Evolutionary conservation across 805 yeast genomes (phyloP), one percentile per base, ranked within the genome.

Genomic region (Saccharomycopsis synnaedendra): DNA sequence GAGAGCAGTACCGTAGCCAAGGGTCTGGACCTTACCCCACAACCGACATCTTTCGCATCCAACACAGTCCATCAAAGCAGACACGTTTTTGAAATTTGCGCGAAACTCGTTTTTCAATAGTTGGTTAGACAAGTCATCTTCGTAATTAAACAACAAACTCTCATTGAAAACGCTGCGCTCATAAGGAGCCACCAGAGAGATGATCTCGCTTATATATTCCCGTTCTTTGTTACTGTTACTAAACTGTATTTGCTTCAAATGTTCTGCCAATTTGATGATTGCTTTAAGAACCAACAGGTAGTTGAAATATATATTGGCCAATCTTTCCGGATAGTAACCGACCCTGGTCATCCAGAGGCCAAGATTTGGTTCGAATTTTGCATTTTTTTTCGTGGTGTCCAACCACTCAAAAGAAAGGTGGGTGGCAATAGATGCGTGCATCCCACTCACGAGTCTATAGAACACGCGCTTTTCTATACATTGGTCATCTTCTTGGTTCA

Each of bases 11-110:
- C 97, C 99, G 63, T 93, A 93, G 27, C 99, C 99, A 10, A 93
- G 86, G 1, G 95, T 87, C 68, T 93, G 98, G 32, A 93, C 76
- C 64, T 93, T 93, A 6, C 98, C 98, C 99, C 99, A 93, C 65
- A 93, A 70, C 58, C 97, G 76, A 64, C 99, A 93, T 60, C 97
- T 74, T 62, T 93, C 98, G 69, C 99, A 93, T 37, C 96, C 97
- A 39, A 93, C 97, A 68, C 99, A 93, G 63, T 90, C 96, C 97
- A 93, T 93, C 41, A 93, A 78, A 44, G 85, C 82, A 27, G 95
- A 81, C 29, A 93, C 94, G 61, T 93, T 93, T 59, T 79, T 81
- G 64, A 93, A 94, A 45, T 95, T 81, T 37, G 75, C 65, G 52
- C 90, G 75, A 67, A 93, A 89, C 57, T 93, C 97, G 54, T 82